phyloP scores from a whole-genome alignment of 1,284 basidiomycete species.

The Earliella scabrosa region DNA sequence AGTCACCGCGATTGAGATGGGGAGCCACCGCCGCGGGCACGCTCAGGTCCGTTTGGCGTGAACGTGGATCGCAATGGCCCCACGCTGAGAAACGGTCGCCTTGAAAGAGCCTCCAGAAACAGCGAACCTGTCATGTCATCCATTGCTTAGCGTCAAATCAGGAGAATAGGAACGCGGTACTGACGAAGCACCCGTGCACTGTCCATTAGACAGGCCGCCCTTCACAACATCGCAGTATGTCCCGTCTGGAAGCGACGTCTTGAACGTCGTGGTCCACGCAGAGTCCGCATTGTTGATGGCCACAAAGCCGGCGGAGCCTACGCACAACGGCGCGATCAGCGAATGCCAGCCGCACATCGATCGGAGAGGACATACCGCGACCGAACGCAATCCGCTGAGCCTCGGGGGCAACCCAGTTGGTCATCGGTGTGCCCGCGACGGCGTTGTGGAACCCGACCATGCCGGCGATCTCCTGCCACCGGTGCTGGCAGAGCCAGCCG shows the following conservation, averaged over 20 bases:
- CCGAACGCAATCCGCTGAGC: slow-evolving; percentile 65
- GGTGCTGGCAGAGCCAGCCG: slow-evolving; percentile 69
- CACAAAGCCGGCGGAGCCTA: slow-evolving; percentile 59
- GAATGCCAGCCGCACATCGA: no score
- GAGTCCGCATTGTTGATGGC: slow-evolving; percentile 68
- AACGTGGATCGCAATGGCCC: slow-evolving; percentile 63
- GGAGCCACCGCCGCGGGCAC: no score
- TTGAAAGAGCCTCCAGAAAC: slow-evolving; percentile 56
- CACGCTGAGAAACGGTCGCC: slow-evolving; percentile 54
- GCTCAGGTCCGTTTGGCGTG: slow-evolving; percentile 35
- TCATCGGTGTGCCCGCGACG: slow-evolving; percentile 53
- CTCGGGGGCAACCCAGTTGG: slow-evolving; percentile 59
- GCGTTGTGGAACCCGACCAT: slow-evolving; percentile 69
- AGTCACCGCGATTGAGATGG: no score
- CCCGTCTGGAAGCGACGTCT: slow-evolving; percentile 58
- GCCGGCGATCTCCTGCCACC: slow-evolving; percentile 58
- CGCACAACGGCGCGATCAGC: no score
- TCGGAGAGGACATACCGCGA: slow-evolving; percentile 45
- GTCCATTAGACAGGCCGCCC: slow-evolving; percentile 42
- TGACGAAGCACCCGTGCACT: slow-evolving; percentile 56
- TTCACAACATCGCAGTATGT: slow-evolving; percentile 68
- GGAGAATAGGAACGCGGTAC: slow-evolving; percentile 23
- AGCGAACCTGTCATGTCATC: slow-evolving; percentile 52
- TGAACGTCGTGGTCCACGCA: slow-evolving; percentile 57
- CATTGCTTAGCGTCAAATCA: no score